Percentiles rank a stretch among this genome's conserved stretches.
Evolutionary conservation across 768 basidiomycete genomes (phyloP).

Genomic region (Lentinus brumalis): DNA sequence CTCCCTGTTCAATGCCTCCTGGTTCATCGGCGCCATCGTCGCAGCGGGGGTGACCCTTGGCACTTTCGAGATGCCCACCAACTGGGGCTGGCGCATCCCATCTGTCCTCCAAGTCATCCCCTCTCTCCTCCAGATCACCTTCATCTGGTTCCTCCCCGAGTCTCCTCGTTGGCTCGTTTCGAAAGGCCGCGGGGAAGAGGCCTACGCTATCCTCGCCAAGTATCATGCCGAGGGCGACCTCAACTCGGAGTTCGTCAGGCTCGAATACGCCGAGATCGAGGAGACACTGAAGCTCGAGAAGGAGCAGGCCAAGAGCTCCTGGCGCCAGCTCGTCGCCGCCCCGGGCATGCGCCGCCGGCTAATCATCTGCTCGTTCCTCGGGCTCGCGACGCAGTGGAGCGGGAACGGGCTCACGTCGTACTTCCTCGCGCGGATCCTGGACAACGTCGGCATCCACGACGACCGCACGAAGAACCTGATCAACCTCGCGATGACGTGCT

Average conservation of each 20-base stretch:
- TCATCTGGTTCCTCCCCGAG: slow-evolving; percentile 63
- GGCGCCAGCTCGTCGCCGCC: slow-evolving; percentile 47
- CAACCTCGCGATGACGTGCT: slow-evolving; percentile 55
- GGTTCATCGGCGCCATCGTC: slow-evolving; percentile 61
- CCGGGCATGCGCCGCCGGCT: slow-evolving; percentile 54
- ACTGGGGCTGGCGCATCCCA: slow-evolving; percentile 74
- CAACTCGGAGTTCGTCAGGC: slow-evolving; percentile 55
- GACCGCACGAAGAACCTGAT: slow-evolving; percentile 57
- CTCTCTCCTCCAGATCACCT: slow-evolving; percentile 51
- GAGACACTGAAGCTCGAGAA: slow-evolving; percentile 54
- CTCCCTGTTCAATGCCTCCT: slow-evolving; percentile 64
- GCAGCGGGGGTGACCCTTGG: slow-evolving; percentile 64
- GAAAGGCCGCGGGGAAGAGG: slow-evolving; percentile 65
- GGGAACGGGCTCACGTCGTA: slow-evolving; percentile 65
- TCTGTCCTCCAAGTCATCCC: slow-evolving; percentile 61
- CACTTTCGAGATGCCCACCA: slow-evolving; percentile 57
- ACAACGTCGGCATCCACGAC: slow-evolving; percentile 51
- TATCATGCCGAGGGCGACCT: slow-evolving; percentile 65
- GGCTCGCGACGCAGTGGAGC: slow-evolving; percentile 63
- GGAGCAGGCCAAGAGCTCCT: slow-evolving; percentile 48
- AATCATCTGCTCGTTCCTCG: slow-evolving; percentile 51
- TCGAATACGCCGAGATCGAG: slow-evolving; percentile 57
- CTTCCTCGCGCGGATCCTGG: slow-evolving; percentile 56
- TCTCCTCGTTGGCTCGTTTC: slow-evolving; percentile 66
- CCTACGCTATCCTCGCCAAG: slow-evolving; percentile 55